Evolutionary conservation across 2,329 filamentous ascomycete genomes (phyloP), one percentile per base, ranked within the genome.

Genomic region (Tothia fuscella): DNA sequence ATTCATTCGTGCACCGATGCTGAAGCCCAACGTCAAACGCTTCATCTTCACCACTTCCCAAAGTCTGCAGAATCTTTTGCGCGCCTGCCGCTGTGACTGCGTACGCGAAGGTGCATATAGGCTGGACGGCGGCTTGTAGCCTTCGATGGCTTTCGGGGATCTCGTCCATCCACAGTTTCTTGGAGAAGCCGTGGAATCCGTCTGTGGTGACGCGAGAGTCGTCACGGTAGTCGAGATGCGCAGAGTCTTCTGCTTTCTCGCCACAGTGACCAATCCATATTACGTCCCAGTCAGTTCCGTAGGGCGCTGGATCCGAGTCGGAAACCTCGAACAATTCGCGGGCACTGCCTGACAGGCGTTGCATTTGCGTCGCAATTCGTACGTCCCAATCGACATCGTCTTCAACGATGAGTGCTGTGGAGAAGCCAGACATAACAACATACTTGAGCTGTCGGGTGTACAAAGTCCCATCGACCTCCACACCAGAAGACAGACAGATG

Each of bases 231-330:
- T 29, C 26, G 9, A 29, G 26, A n/a, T 29, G n/a, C n/a, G 9
- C 26, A 9, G 26, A 29, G 26, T n/a, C 26, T 29, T 29, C 9
- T n/a, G 26, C 26, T 31, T 13, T 31, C 14, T 12, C 22, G 6
- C 41, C 41, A 28, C 41, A 43, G 16, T 38, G 33, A 14, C 41
- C 41, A 17, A 43, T 9, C 41, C 34, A 43, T 16, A 43, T n/a
- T 10, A 43, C 28, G 22, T 43, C 41, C 41, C 41, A 43, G 41
- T 29, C 24, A 17, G 36, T 29, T 6, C 41, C 41, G 24, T 43
- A 43, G 10, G 41, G 41, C 6, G 6, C 21, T 16, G n/a, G 26
- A n/a, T 29, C 26, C 26, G 26, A 9, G 26, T 29, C 26, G n/a
- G 26, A n/a, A 29, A n/a, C n/a, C 26, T 29, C n/a, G 9, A 29